Conservation (phyloP, 306 rosid genomes). For the Glycine tomentella region DNA sequence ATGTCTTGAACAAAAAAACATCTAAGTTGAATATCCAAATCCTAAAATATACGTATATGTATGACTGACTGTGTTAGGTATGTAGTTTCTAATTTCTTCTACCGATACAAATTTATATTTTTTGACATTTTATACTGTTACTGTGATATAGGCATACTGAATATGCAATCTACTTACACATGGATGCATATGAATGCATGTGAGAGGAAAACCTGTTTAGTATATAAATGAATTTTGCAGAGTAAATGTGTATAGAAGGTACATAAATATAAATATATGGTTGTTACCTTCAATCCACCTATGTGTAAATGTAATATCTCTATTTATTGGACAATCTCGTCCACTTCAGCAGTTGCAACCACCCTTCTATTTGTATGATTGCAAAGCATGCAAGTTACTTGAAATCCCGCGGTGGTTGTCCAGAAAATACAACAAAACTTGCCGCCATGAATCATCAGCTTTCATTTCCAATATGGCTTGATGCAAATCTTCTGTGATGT, state of each 20-base stretch:
- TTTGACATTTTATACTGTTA: not conserved
- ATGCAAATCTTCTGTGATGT: conserved; percentile 10
- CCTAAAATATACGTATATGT: not conserved
- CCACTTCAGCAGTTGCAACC: conserved; percentile 8
- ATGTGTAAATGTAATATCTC: conserved; percentile 18
- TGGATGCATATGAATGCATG: not conserved
- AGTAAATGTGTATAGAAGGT: too few species aligned
- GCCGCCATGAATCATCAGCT: not conserved
- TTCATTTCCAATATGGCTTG: not conserved
- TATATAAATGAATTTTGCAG: too few species aligned
- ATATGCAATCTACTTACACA: not conserved
- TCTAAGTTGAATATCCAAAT: not conserved
- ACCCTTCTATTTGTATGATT: conserved; percentile 15
- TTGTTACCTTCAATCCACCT: conserved; percentile 20
- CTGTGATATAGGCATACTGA: not conserved
- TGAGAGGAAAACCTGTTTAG: not conserved
- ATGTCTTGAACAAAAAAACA: not conserved
- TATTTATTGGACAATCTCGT: not conserved
- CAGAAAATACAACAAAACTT: conserved; percentile 26
- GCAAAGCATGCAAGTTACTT: conserved; percentile 12
- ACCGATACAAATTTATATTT: not conserved
- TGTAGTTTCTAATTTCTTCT: not conserved
- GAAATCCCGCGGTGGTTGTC: not conserved
- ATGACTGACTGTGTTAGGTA: not conserved
- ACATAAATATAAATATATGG: conserved; percentile 30